Percentiles rank a stretch among this genome's conserved stretches.
These are phyloP conservation scores for Auricularia sp. DNA, from an alignment of 768 basidiomycete species.

Conservation along the genomic window DNA sequence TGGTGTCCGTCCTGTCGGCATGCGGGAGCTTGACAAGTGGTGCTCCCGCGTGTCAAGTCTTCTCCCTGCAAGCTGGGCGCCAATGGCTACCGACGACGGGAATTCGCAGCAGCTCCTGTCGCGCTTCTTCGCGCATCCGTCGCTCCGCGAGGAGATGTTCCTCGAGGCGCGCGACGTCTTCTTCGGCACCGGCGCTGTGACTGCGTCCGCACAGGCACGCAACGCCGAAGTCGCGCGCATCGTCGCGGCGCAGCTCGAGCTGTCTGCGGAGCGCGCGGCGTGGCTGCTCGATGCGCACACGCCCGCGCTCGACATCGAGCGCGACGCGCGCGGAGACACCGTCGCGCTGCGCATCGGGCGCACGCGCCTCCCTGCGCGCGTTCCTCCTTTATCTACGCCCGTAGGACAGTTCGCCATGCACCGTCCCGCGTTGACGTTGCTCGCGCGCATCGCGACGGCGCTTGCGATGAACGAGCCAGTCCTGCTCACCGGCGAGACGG, in stretches of 20 bases:
- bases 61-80: slow-evolving; percentile 31
- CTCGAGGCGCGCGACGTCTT: slow-evolving; percentile 86
- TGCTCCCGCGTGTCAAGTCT: slow-evolving; percentile 60
- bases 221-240: slow-evolving; percentile 38
- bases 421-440: slow-evolving; percentile 64
- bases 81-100: slow-evolving; percentile 29
- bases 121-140: slow-evolving; percentile 54
- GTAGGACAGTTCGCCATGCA: slow-evolving; percentile 79
- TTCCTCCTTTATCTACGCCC: slow-evolving; percentile 9
- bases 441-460: slow-evolving; percentile 71
- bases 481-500: slow-evolving; percentile 92
- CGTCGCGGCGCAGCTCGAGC: slow-evolving; percentile 51
- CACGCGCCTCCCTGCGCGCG: slow-evolving; percentile 42
- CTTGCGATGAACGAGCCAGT: slow-evolving; percentile 71
- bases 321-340: slow-evolving; percentile 51
- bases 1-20: slow-evolving; percentile 46
- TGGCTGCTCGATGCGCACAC: slow-evolving; percentile 60
- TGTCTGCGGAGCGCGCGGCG: slow-evolving; percentile 56
- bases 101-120: slow-evolving; percentile 23
- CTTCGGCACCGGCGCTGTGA: slow-evolving; percentile 60
- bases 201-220: slow-evolving; percentile 40
- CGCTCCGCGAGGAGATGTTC: slow-evolving; percentile 79
- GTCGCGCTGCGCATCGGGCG: slow-evolving; percentile 53
- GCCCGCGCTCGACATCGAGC: slow-evolving; percentile 54
- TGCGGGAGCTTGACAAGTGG: slow-evolving; percentile 77